A percentile compares a stretch with the other conserved stretches of the same genome.
Evolutionary conservation across 305 asterid species (phyloP).

Genomic region (Fraxinus baroniana): DNA sequence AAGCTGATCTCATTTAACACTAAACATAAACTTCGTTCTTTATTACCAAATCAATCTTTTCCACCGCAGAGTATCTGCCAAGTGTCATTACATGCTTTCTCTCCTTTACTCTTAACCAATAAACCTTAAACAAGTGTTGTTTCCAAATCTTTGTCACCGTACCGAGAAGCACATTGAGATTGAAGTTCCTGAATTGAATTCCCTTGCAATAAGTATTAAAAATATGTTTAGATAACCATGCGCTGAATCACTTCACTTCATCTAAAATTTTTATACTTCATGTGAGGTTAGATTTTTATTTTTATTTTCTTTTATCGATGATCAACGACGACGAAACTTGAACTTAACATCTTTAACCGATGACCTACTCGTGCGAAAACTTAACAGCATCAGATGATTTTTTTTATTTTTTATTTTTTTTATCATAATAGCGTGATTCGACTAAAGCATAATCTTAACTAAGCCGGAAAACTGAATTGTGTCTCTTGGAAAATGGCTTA

Average conservation of each 20-base stretch:
- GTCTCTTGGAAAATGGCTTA: slow-evolving; percentile 13
- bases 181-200: neutral
- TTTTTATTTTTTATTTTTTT: no score
- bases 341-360: neutral
- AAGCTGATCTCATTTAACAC: slow-evolving; percentile 30
- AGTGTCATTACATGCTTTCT: slow-evolving; percentile 28
- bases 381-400: no score
- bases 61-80: slow-evolving; percentile 29
- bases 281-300: neutral
- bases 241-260: neutral
- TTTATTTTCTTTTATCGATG: neutral
- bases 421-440: neutral
- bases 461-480: slow-evolving; percentile 25
- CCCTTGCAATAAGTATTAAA: neutral
- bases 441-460: neutral
- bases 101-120: slow-evolving; percentile 31
- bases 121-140: slow-evolving; percentile 26
- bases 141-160: slow-evolving; percentile 23
- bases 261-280: neutral
- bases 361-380: no score
- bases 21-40: neutral
- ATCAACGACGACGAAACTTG: neutral
- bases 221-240: neutral
- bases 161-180: slow-evolving; percentile 22
- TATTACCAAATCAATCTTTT: slow-evolving; percentile 18